Evolutionary conservation across 2,329 filamentous ascomycete species (phyloP), one percentile per base, ranked within the genome.

Genomic region (Alternaria metachromatica): DNA sequence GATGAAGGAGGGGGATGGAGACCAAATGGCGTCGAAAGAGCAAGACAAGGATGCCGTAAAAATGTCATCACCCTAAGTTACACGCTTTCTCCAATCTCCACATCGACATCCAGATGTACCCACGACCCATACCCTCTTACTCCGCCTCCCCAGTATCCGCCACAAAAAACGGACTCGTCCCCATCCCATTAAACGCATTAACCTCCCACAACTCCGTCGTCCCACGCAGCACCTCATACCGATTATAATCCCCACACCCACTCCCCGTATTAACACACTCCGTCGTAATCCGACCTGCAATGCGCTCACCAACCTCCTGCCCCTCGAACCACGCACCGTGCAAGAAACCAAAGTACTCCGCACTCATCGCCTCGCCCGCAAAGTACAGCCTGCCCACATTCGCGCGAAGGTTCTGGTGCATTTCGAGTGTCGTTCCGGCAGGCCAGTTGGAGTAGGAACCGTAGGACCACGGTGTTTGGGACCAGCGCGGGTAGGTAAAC

Each of bases 391-490:
- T 78, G 9, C 84, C 84, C 0, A 89, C 78, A 63, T 90, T 90
- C n/a, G 89, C 87, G 1, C 89, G 85, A 11, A 92, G 81, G 67
- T 92, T 91, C 72, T 91, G 86, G 67, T 92, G 89, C 80, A 84
- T 87, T 71, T 90, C 86, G 0, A 92, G 80, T 0, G 87, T 89
- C 46, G 88, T 87, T 0, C 87, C 87, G 0, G 85, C 80, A 0
- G 89, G 89, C 90, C 89, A 92, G 74, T 91, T 91, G 41, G 87
- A 89, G 77, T 90, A 92, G 21, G 85, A 88, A 4, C 89, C 89
- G 58, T 85, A 87, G 0, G 83, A 71, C 84, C 85, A 86, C 3
- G 83, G 83, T 33, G 78, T 78, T 4, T 73, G 70, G 13, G 76
- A 86, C 88, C 87, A 90, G 43, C 87, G 83, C 2, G 89, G 88